phyloP scores from a whole-genome alignment of 140 eudicot genomes.

The Stevia rebaudiana region DNA sequence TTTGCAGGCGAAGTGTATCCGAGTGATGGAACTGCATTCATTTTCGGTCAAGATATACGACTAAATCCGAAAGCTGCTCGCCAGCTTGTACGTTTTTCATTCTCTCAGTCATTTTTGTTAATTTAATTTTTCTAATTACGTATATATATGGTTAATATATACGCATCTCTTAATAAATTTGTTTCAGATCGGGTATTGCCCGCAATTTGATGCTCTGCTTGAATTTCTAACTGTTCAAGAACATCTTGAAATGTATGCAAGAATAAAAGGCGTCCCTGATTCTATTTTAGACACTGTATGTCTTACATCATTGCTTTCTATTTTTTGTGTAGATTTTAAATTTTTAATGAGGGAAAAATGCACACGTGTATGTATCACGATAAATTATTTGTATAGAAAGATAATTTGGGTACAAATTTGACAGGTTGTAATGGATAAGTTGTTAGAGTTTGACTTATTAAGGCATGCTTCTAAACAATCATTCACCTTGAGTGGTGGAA shows the following conservation, averaged over 20 bases:
- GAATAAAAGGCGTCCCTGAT: slow-evolving; percentile 87
- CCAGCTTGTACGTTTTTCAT: slow-evolving; percentile 52
- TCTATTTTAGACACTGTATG: slow-evolving; percentile 63
- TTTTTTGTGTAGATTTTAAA: neutral
- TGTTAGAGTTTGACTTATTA: slow-evolving; percentile 84
- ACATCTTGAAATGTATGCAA: slow-evolving; percentile 94
- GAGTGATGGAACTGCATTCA: slow-evolving; percentile 78
- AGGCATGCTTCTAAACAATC: slow-evolving; percentile 83
- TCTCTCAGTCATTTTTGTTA: neutral
- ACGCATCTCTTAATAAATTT: slow-evolving; percentile 12
- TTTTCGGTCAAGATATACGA: slow-evolving; percentile 79
- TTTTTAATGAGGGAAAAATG: neutral
- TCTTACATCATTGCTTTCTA: slow-evolving; percentile 9
- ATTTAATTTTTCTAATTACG: neutral
- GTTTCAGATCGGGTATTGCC: slow-evolving; percentile 94
- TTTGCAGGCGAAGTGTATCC: slow-evolving; percentile 81
- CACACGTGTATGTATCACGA: neutral
- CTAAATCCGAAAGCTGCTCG: slow-evolving; percentile 88
- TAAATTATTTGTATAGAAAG: neutral
- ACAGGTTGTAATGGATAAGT: slow-evolving; percentile 83
- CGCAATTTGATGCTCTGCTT: slow-evolving; percentile 93
- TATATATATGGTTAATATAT: neutral
- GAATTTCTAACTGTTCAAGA: slow-evolving; percentile 76
- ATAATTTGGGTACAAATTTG: slow-evolving; percentile 19
- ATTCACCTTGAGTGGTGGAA: slow-evolving; percentile 88